Percentiles rank a stretch among this genome's conserved stretches.
Conservation (phyloP, 2,329 filamentous ascomycete genomes). For the Penicillium sclerotigenum region DNA sequence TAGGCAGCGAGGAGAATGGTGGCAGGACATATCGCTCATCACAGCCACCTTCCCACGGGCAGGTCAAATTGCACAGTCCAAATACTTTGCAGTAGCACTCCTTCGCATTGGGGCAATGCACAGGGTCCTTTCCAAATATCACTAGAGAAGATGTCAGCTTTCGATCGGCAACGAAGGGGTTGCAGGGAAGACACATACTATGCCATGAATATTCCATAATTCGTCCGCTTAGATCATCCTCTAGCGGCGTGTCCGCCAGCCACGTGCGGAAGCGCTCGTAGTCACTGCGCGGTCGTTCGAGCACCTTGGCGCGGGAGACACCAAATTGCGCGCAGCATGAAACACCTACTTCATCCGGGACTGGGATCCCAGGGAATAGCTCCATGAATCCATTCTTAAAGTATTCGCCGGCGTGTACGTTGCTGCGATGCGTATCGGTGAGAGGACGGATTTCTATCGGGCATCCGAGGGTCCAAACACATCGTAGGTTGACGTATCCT, state of each 20-base stretch:
- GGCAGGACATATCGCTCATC: constrained; percentile 59
- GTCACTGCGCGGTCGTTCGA: constrained; percentile 45
- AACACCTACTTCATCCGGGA: constrained; percentile 48
- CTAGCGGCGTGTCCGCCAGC: constrained; percentile 47
- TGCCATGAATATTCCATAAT: constrained; percentile 61
- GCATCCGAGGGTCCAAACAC: constrained; percentile 53
- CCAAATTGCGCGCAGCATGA: constrained; percentile 58
- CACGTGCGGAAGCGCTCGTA: constrained; percentile 51
- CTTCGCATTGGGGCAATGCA: constrained; percentile 60
- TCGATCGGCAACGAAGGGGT: background rate
- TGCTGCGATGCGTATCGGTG: constrained; percentile 41
- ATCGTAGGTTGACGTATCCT: constrained; percentile 56
- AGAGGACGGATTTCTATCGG: constrained; percentile 51
- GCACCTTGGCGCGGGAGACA: constrained; percentile 48
- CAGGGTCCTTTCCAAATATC: constrained; percentile 56
- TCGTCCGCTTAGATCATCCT: constrained; percentile 51
- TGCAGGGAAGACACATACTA: constrained; percentile 40
- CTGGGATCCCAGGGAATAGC: constrained; percentile 44
- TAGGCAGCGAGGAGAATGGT: constrained; percentile 55
- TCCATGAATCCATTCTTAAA: constrained; percentile 50
- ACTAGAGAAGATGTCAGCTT: constrained; percentile 37
- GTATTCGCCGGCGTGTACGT: constrained; percentile 49
- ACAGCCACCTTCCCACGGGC: constrained; percentile 47
- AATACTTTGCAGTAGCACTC: constrained; percentile 67
- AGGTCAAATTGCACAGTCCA: constrained; percentile 55